A percentile compares a stretch with the other conserved stretches of the same genome.
Evolutionary conservation across 1,139 yeast species (phyloP).

Genomic region (Taphrina pruni): DNA sequence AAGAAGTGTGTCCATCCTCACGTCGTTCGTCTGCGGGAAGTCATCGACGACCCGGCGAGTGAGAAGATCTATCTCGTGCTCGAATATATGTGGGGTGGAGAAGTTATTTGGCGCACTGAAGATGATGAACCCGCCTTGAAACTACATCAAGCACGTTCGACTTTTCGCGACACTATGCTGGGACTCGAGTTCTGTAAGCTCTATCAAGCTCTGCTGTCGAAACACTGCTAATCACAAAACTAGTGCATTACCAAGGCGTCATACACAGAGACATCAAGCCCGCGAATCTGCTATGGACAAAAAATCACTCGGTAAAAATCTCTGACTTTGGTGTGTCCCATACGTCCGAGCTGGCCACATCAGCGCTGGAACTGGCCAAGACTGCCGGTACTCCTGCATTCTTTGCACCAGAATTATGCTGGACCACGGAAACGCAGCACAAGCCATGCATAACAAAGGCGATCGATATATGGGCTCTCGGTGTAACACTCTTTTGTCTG

Average conservation of each 20-base stretch:
- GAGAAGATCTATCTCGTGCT: slow-evolving; percentile 87
- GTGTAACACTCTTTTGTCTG: slow-evolving; percentile 88
- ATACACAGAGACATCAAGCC: slow-evolving; percentile 98
- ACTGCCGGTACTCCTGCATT: slow-evolving; percentile 93
- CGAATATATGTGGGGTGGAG: slow-evolving; percentile 92
- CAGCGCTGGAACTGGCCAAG: slow-evolving; percentile 80
- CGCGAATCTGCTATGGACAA: slow-evolving; percentile 79
- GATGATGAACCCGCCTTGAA: slow-evolving; percentile 59
- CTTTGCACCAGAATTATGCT: slow-evolving; percentile 77
- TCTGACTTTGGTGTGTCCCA: slow-evolving; percentile 97
- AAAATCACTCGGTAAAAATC: slow-evolving; percentile 80
- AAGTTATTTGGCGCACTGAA: slow-evolving; percentile 74
- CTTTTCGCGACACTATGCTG: slow-evolving; percentile 80
- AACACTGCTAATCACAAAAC: neutral
- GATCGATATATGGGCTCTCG: slow-evolving; percentile 96
- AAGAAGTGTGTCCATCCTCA: slow-evolving; percentile 91
- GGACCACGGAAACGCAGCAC: slow-evolving; percentile 52
- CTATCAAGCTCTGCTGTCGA: neutral
- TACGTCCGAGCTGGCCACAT: slow-evolving; percentile 55
- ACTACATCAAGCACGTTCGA: slow-evolving; percentile 68
- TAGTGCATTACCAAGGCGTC: slow-evolving; percentile 84
- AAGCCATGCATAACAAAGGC: slow-evolving; percentile 68
- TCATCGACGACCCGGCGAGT: slow-evolving; percentile 81
- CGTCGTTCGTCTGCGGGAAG: slow-evolving; percentile 85
- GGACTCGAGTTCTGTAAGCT: slow-evolving; percentile 74